phyloP scores from a whole-genome alignment of 2,329 filamentous ascomycete genomes.

The Plenodomus lindquistii region DNA sequence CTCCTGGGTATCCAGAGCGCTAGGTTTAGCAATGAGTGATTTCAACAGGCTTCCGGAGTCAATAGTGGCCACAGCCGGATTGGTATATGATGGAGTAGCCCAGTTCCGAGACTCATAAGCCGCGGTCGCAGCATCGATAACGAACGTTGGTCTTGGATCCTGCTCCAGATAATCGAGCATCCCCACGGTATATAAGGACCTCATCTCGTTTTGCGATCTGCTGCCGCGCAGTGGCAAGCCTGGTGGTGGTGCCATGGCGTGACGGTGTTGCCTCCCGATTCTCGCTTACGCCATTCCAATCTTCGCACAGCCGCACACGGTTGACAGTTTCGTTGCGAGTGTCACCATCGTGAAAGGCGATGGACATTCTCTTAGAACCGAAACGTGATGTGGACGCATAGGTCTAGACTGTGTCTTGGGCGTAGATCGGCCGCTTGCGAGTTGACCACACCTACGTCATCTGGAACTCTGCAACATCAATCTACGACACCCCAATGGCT shows the following conservation, averaged over 20 bases:
- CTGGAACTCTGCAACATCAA: background rate
- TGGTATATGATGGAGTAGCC: slow-evolving; percentile 5
- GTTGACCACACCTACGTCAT: too few relatives aligned
- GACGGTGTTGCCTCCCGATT: too few relatives aligned
- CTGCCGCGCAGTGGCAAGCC: background rate
- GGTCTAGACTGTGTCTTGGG: background rate
- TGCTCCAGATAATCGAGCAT: slow-evolving; percentile 16
- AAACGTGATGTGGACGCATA: background rate
- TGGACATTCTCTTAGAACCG: background rate
- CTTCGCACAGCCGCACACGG: background rate
- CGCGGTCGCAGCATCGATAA: background rate
- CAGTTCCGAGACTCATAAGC: background rate
- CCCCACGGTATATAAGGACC: background rate
- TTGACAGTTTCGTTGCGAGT: background rate
- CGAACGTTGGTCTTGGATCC: slow-evolving; percentile 13
- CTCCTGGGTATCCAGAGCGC: background rate
- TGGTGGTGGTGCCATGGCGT: background rate
- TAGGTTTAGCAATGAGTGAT: background rate
- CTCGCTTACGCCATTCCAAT: background rate
- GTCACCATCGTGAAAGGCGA: background rate
- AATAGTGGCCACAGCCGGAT: background rate
- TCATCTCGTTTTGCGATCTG: background rate
- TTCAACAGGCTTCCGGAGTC: background rate
- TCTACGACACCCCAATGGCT: background rate
- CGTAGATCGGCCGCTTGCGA: background rate